Conservation (phyloP, 306 rosid genomes). For the Argentina anserina region DNA sequence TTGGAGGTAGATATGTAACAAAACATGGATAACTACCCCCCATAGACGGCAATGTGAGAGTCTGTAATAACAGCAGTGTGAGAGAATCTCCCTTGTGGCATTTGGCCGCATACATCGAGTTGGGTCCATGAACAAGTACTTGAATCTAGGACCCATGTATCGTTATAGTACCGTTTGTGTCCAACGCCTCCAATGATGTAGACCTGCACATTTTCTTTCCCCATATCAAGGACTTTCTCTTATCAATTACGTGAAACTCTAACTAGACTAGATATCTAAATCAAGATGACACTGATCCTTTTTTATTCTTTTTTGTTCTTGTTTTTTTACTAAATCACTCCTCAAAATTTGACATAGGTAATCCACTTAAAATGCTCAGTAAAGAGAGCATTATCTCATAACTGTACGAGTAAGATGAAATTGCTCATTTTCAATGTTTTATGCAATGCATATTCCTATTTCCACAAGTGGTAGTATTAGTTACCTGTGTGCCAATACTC, state of each 20-base stretch:
- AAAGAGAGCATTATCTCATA: neutral
- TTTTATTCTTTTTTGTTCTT: neutral
- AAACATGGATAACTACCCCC: constrained; percentile 56
- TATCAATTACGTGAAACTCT: neutral
- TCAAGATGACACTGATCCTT: neutral
- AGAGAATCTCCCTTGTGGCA: constrained; percentile 89
- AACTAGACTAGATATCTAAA: neutral
- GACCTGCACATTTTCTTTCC: constrained; percentile 35
- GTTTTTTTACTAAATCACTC: neutral
- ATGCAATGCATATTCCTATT: neutral
- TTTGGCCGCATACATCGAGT: constrained; percentile 66
- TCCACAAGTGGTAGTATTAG: constrained; percentile 8
- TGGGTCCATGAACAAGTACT: constrained; percentile 71
- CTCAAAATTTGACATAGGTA: neutral
- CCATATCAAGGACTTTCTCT: neutral
- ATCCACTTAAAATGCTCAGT: neutral
- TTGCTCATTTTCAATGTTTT: neutral
- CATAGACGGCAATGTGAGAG: constrained; percentile 67
- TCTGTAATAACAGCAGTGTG: constrained; percentile 80
- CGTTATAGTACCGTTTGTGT: constrained; percentile 75
- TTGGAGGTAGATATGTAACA: neutral
- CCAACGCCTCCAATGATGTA: constrained; percentile 94
- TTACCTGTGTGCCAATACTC: constrained; percentile 73
- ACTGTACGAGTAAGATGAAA: neutral
- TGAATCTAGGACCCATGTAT: constrained; percentile 83